phyloP scores from a whole-genome alignment of 495 filamentous ascomycete species.

The Talaromyces wortmannii region DNA sequence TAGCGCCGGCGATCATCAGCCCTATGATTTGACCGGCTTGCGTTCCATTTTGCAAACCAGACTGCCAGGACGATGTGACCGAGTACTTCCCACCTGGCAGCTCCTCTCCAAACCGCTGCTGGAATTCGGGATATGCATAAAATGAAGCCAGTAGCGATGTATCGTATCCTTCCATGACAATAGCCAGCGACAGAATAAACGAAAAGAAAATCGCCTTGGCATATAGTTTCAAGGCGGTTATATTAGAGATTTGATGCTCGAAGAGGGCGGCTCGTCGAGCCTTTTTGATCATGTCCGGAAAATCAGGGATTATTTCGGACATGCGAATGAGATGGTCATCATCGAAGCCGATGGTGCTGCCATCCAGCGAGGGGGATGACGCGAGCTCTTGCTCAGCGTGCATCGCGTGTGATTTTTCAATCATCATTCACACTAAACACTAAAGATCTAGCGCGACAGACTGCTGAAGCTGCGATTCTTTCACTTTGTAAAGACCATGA shows the following conservation, averaged over 20 bases:
- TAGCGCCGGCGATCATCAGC: conserved; percentile 33
- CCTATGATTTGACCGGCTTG: conserved; percentile 21
- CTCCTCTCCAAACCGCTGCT: conserved; percentile 12
- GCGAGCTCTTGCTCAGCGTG: not conserved
- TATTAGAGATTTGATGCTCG: not conserved
- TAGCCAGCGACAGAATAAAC: not conserved
- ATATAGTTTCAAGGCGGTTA: not conserved
- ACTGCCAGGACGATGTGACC: conserved; percentile 58
- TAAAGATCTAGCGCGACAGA: not conserved
- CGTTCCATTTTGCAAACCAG: conserved; percentile 55
- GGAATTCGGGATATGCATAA: conserved; percentile 9
- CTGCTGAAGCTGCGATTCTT: too few relatives aligned
- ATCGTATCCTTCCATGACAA: not conserved
- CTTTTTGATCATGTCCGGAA: not conserved
- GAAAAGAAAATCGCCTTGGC: not conserved
- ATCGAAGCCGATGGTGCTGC: conserved; percentile 8
- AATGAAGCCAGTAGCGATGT: not conserved
- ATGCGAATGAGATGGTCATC: conserved; percentile 7
- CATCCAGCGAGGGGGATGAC: not conserved
- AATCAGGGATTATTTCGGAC: conserved; percentile 7
- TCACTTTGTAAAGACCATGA: too few relatives aligned
- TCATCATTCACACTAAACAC: not conserved
- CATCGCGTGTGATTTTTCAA: not conserved
- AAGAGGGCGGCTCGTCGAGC: not conserved
- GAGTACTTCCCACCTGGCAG: conserved; percentile 36